These are phyloP conservation scores for Arthonia radiata DNA, from an alignment of 495 filamentous ascomycete species.

Conservation along the genomic window DNA sequence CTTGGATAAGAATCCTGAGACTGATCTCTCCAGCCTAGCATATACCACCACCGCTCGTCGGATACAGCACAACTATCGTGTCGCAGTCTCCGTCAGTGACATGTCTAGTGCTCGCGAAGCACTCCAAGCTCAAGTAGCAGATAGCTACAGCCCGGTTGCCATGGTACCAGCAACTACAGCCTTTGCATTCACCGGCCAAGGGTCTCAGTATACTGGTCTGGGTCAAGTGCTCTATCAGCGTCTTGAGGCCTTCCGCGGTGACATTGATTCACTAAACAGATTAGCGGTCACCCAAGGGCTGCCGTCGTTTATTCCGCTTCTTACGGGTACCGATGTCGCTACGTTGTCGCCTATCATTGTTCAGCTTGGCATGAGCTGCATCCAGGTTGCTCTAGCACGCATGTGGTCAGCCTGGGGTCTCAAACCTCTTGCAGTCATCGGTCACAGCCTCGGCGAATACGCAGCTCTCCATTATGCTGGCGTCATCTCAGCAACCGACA, in stretches of 20 bases:
- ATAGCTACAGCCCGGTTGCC: slow-evolving; percentile 18
- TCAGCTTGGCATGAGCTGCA: slow-evolving; percentile 51
- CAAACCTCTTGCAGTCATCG: slow-evolving; percentile 49
- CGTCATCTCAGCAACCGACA: slow-evolving; percentile 52
- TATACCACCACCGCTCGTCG: slow-evolving; percentile 20
- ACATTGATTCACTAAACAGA: slow-evolving; percentile 4
- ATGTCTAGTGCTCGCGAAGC: slow-evolving; percentile 15
- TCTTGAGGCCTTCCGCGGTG: neutral
- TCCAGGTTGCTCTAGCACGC: slow-evolving; percentile 67
- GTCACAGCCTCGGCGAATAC: slow-evolving; percentile 76
- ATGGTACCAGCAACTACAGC: slow-evolving; percentile 26
- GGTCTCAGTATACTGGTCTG: slow-evolving; percentile 11
- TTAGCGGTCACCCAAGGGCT: neutral
- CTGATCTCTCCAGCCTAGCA: slow-evolving; percentile 14
- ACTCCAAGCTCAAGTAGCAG: slow-evolving; percentile 15
- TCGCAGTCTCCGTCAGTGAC: slow-evolving; percentile 14
- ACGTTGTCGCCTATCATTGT: slow-evolving; percentile 47
- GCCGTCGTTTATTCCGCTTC: neutral
- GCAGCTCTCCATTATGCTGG: slow-evolving; percentile 64
- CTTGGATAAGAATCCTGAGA: slow-evolving; percentile 22
- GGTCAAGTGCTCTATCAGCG: neutral
- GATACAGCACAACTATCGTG: slow-evolving; percentile 21
- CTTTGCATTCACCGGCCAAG: slow-evolving; percentile 30
- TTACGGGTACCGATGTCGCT: slow-evolving; percentile 17
- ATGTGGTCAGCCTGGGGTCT: slow-evolving; percentile 65